Base-by-base conservation (phyloP, 2,329 filamentous ascomycete species). In the Curvularia sp. region DNA sequence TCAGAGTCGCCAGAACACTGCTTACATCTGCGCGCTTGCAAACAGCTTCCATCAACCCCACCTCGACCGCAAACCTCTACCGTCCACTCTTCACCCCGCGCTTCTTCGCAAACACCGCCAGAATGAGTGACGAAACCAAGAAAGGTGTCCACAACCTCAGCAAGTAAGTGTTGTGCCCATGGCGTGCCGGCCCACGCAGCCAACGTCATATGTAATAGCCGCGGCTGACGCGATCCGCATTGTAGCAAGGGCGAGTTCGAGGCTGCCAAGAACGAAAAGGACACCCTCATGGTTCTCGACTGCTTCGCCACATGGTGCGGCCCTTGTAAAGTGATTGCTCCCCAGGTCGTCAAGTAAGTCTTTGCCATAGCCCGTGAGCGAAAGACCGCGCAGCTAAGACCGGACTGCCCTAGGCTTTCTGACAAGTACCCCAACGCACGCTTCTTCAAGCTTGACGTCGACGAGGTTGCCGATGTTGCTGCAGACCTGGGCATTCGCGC, bases 401-500 rank as follows among this genome's bases (percentile, higher is more conserved):
- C 36, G 28, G n/a, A n/a, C 1, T 21, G 27, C 10, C 8, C 56
- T 72, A 89, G 87, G 64, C 83, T 86, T 77, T 86, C 87, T 71
- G 77, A 88, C 42, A 76, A 80, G 57, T 86, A 85, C 80, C 78
- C 84, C 65, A 77, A 81, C 66, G 84, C 89, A 66, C 83, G 86
- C 78, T 97, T 97, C 81, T 87, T 87, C 85, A 95, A 97, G 86
- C 83, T 97, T 75, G 93, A 98, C 78, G 93, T 97, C 70, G 93
- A 97, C 78, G 83, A 92, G 65, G 81, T 94, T 39, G 82, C 88
- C 66, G 87, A 91, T 1, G 84, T 97, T 49, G 87, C 91, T 30
- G 84, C 89, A 71, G 87, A 95, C 75, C 87, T 95, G 63, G 87
- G 86, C 64, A 86, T 98, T 77, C 87, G 91, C 69, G 93, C 93